phyloP scores from a whole-genome alignment of 2,329 filamentous ascomycete genomes.

The Cladosporium sphaerospermum region DNA sequence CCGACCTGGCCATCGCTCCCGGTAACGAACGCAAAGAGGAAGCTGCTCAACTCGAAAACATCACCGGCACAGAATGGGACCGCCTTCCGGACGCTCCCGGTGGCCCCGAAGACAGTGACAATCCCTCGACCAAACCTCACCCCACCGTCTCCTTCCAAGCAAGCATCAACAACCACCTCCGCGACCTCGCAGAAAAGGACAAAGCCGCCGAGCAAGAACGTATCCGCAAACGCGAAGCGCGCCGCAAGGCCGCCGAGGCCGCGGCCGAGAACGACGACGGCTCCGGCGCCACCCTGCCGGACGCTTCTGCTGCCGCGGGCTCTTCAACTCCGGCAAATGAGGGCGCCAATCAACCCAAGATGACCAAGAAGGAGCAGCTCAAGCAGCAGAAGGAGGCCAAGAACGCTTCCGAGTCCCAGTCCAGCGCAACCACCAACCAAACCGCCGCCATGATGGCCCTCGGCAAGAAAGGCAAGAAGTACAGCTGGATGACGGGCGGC shows the following conservation, averaged over 20 bases:
- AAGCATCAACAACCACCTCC: slow-evolving; percentile 46
- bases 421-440: slow-evolving; percentile 71
- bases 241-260: slow-evolving; percentile 26
- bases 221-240: slow-evolving; percentile 39
- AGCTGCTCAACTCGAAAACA: slow-evolving; percentile 32
- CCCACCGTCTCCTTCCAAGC: slow-evolving; percentile 42
- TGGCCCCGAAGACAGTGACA: slow-evolving; percentile 18
- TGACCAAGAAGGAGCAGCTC: slow-evolving; percentile 84
- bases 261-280: slow-evolving; percentile 14
- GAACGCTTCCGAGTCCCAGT: slow-evolving; percentile 18
- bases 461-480: slow-evolving; percentile 61
- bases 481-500: slow-evolving; percentile 67
- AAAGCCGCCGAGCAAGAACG: slow-evolving; percentile 65
- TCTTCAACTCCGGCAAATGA: slow-evolving; percentile 20
- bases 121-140: slow-evolving; percentile 30
- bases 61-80: slow-evolving; percentile 30
- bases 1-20: slow-evolving; percentile 44
- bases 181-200: slow-evolving; percentile 59
- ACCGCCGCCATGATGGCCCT: slow-evolving; percentile 69
- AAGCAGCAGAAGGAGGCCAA: slow-evolving; percentile 67
- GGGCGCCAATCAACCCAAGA: slow-evolving; percentile 50
- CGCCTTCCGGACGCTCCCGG: slow-evolving; percentile 12
- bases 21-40: slow-evolving; percentile 30
- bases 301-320: slow-evolving; percentile 17
- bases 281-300: slow-evolving; percentile 5